Base-by-base conservation (phyloP, 2,329 filamentous ascomycete species). In the Sclerotinia spermophila region DNA sequence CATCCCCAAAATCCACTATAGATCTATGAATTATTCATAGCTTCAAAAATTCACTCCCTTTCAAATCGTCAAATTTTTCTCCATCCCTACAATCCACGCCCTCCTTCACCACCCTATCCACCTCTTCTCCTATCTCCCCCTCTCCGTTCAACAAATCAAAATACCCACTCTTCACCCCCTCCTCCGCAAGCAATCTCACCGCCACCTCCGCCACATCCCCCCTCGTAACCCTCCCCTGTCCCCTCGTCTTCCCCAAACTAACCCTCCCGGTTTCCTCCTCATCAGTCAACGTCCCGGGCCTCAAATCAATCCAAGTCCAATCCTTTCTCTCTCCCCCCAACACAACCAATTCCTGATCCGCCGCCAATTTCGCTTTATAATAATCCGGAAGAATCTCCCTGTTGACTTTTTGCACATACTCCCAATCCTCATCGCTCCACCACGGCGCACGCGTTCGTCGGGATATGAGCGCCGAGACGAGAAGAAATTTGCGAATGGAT, bases 381-480 rank as follows among this genome's bases (percentile, higher is more conserved):
- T 90, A 90, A 60, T 80, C 81, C 33, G 84, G 81, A 30, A 89
- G 79, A 4, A 79, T 73, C 48, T 81, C 81, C 17, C 78, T 77
- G 75, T 83, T 82, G 59, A 81, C 81, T 53, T 84, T 78, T 24
- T 78, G 71, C 21, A 81, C 76, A 2, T 53, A 48, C 1, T 73
- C 71, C 84, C 85, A 88, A 70, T 80, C 80, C 15, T 81, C 83
- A 7, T 83, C 81, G 33, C 81, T 78, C 86, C 86, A 90, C 87
- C 88, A 90, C 0, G 83, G 74, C 1, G 88, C 85, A 42, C 81
- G 81, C 8, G 73, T 69, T 38, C 84, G 82, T 35, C 90, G 85
- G 27, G 86, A 86, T 71, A 83, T 83, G 17, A 87, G 79, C 74
- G 90, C 89, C 0, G 88, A 90, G 67, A 92, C 82, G 75, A 91